phyloP scores from a whole-genome alignment of 169 alveolate genomes.

The Eimeria sp. region DNA sequence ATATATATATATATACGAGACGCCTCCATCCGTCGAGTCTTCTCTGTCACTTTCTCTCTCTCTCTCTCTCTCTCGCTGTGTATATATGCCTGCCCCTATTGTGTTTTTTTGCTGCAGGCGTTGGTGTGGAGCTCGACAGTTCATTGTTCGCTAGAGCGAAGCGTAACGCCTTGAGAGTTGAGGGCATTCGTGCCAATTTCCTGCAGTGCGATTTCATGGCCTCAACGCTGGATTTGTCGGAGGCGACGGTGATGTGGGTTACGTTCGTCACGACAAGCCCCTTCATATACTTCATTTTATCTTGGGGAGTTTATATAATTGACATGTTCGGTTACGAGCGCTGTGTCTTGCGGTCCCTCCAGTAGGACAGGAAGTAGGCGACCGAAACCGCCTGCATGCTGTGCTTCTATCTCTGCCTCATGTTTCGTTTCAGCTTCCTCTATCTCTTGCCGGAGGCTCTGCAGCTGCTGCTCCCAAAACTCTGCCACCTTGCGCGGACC shows the following conservation, averaged over 20 bases:
- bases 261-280: too few species aligned
- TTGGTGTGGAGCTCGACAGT: constrained; percentile 66
- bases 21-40: too few species aligned
- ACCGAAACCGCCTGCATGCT: too few species aligned
- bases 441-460: constrained; percentile 72
- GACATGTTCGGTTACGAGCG: too few species aligned
- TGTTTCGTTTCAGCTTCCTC: background rate
- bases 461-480: background rate
- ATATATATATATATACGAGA: background rate
- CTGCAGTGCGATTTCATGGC: constrained; percentile 2
- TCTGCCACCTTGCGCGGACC: background rate
- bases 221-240: background rate
- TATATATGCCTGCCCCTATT: too few species aligned
- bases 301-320: too few species aligned
- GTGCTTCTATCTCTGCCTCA: too few species aligned
- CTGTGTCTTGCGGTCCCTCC: too few species aligned
- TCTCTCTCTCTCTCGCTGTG: too few species aligned
- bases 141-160: constrained; percentile 28
- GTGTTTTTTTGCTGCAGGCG: background rate
- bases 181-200: background rate
- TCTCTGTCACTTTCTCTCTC: too few species aligned
- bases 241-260: constrained; percentile 40
- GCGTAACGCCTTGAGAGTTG: constrained; percentile 4
- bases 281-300: too few species aligned
- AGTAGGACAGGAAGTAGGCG: too few species aligned